These are phyloP conservation scores for Nannochloris sp. DNA, from an alignment of 139 green algal species.

Conservation along the genomic window DNA sequence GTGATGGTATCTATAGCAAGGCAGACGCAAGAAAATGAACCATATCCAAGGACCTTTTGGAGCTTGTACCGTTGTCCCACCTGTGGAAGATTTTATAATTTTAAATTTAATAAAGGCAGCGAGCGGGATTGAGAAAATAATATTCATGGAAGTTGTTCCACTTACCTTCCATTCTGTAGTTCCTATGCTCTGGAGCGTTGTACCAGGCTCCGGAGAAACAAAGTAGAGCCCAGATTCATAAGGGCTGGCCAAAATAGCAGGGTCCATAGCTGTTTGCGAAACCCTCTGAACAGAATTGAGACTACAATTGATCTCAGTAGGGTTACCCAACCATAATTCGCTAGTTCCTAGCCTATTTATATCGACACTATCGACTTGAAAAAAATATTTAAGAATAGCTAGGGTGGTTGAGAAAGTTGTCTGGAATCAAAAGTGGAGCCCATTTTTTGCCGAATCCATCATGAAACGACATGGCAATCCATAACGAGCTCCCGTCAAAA, in stretches of 20 bases:
- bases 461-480: too few relatives aligned
- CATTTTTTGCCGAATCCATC: too few relatives aligned
- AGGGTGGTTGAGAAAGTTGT: too few relatives aligned
- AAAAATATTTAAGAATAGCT: background rate
- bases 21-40: constrained; percentile 65
- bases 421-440: too few relatives aligned
- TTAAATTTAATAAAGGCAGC: background rate
- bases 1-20: constrained; percentile 51
- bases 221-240: constrained; percentile 30
- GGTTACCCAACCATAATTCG: too few relatives aligned
- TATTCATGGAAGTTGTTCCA: background rate
- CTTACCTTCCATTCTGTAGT: constrained; percentile 21
- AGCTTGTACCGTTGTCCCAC: constrained; percentile 61
- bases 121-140: background rate
- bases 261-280: too few relatives aligned
- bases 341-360: too few relatives aligned
- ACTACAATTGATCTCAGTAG: too few relatives aligned
- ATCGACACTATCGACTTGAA: background rate
- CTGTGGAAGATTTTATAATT: constrained; percentile 32
- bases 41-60: constrained; percentile 50
- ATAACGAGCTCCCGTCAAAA: too few relatives aligned
- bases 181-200: constrained; percentile 23
- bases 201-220: constrained; percentile 21
- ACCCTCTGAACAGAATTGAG: too few relatives aligned
- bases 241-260: too few relatives aligned